Conservation (phyloP, 768 basidiomycete genomes). For the Mycena vulgaris region DNA sequence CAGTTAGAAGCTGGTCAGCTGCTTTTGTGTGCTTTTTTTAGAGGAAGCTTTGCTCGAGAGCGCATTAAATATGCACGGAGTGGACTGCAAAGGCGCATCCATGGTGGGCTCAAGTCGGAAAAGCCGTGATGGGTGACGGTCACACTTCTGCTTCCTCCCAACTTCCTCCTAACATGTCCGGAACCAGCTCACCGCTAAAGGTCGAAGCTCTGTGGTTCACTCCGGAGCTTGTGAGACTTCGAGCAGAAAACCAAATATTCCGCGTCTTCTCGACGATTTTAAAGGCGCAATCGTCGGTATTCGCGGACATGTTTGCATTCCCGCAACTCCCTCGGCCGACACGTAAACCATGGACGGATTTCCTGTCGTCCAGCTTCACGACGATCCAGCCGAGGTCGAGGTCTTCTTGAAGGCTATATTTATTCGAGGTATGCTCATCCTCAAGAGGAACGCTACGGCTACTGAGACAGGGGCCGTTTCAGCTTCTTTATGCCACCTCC, state of each 20-base stretch:
- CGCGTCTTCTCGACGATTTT: slow-evolving; percentile 4
- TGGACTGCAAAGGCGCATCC: no score
- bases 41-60: no score
- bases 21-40: no score
- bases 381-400: background rate
- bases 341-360: background rate
- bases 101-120: no score
- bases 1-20: no score
- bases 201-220: slow-evolving; percentile 2
- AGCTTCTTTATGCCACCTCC: slow-evolving; percentile 2
- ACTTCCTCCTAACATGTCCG: background rate
- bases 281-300: slow-evolving; percentile 4
- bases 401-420: slow-evolving; percentile 4
- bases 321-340: slow-evolving; percentile 2
- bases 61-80: no score
- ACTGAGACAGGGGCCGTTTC: background rate
- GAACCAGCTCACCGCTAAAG: background rate
- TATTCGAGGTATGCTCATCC: background rate
- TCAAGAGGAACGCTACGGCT: background rate
- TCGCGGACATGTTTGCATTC: slow-evolving; percentile 17
- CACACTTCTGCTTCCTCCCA: no score
- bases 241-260: background rate
- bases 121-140: no score
- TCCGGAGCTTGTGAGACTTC: background rate
- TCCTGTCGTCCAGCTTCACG: slow-evolving; percentile 1